These are phyloP conservation scores for Camellia japonica DNA, from an alignment of 148 eudicot species.

Conservation along the genomic window DNA sequence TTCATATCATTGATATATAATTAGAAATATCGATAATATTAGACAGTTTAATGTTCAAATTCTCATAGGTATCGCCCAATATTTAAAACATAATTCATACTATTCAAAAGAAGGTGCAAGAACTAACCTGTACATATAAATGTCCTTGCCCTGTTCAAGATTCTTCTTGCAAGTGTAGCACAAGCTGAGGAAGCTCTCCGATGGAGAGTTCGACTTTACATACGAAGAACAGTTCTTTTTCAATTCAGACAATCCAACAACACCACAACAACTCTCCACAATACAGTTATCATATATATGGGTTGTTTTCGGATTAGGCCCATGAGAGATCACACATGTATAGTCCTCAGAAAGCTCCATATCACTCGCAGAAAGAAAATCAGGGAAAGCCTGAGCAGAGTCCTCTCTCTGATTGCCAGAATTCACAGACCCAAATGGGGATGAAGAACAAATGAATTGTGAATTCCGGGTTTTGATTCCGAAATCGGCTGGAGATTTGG, in stretches of 20 bases:
- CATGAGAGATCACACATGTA: constrained; percentile 87
- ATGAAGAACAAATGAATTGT: constrained; percentile 13
- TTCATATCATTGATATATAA: too few relatives aligned
- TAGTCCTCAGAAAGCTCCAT: constrained; percentile 93
- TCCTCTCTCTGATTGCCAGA: background rate
- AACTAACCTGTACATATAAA: constrained; percentile 76
- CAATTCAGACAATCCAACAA: constrained; percentile 23
- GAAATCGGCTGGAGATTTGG: constrained; percentile 66
- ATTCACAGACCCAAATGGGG: constrained; percentile 16
- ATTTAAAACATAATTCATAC: too few relatives aligned
- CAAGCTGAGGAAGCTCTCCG: constrained; percentile 53
- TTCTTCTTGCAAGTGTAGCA: constrained; percentile 67
- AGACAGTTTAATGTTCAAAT: too few relatives aligned
- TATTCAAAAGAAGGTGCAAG: background rate
- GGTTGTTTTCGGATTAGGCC: constrained; percentile 86
- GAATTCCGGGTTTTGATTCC: constrained; percentile 67
- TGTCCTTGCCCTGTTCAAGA: constrained; percentile 67
- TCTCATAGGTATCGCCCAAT: too few relatives aligned
- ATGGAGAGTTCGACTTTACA: constrained; percentile 25
- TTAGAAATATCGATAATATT: too few relatives aligned
- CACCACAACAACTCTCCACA: constrained; percentile 60
- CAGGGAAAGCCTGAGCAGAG: background rate
- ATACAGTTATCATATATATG: constrained; percentile 78
- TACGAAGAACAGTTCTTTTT: constrained; percentile 8
- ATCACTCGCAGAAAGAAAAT: constrained; percentile 44